Percentiles rank a stretch among this genome's conserved stretches.
Evolutionary conservation across 495 filamentous ascomycete genomes (phyloP).

Genomic region (Hyphodiscus hymeniophilus): DNA sequence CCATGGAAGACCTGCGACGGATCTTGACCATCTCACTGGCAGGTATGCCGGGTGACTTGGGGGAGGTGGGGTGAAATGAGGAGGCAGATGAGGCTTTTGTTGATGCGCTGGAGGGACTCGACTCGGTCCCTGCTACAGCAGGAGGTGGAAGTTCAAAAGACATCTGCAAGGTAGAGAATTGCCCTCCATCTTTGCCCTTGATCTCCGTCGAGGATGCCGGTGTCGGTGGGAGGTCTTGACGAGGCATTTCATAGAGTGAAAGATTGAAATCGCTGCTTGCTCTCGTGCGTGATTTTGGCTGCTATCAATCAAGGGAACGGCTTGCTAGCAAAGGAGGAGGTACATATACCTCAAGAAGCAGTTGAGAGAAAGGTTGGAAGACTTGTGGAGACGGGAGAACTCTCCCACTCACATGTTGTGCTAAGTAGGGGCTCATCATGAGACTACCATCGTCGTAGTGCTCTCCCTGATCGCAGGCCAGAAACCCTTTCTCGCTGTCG

Average conservation of each 20-base stretch:
- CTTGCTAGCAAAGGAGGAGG: background rate
- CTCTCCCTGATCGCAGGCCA: conserved; percentile 2
- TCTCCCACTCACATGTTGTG: background rate
- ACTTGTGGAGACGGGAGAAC: background rate
- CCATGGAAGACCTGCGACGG: conserved; percentile 45
- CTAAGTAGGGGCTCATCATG: background rate
- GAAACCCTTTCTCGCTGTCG: background rate
- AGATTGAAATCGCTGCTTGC: background rate
- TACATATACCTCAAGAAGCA: background rate
- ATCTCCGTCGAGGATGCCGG: conserved; percentile 81
- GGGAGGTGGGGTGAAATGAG: conserved; percentile 46
- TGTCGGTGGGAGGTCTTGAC: conserved; percentile 63
- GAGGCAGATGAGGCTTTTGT: conserved; percentile 28
- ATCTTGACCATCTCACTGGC: conserved; percentile 47
- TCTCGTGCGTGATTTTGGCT: conserved; percentile 10
- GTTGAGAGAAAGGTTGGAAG: background rate
- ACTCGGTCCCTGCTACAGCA: conserved; percentile 45
- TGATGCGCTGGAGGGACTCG: conserved; percentile 29
- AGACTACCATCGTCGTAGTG: conserved; percentile 8
- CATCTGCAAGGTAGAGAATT: conserved; percentile 42
- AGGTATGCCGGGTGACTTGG: conserved; percentile 46
- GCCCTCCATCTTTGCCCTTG: conserved; percentile 60
- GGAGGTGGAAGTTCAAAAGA: conserved; percentile 80
- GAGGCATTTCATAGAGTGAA: conserved; percentile 52
- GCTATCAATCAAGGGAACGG: background rate